Evolutionary conservation across 2,329 filamentous ascomycete genomes (phyloP), one percentile per base, ranked within the genome.

Genomic region (Dactylellina cionopaga): DNA sequence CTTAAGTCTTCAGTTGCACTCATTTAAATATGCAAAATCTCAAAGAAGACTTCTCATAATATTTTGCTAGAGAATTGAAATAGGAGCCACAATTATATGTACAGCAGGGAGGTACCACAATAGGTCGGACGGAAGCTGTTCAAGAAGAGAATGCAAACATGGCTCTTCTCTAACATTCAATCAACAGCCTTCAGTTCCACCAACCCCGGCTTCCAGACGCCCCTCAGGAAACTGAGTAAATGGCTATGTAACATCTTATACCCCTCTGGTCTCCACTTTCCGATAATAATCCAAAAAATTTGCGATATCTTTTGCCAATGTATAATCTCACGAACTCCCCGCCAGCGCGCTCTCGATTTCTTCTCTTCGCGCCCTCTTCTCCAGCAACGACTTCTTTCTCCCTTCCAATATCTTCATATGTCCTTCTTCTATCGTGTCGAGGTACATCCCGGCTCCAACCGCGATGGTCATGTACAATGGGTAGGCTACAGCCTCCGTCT

Each of bases 371-470:
- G 89, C 89, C 80, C 95, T 86, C 89, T 98, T 98, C 84, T 96
- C 93, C 68, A 98, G 83, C 76, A 99, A 85, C 63, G 85, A 82
- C 76, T 90, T 85, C 84, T 92, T 93, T 79, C 93, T 89, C 79
- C 94, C 90, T 76, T 85, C 84, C 70, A 99, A 84, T 74, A 92
- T 86, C 76, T 87, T 86, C 76, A 89, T 86, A 83, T 98, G 94
- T 80, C 88, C 86, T 79, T 91, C 84, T 81, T 97, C 92, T 64
- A 98, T 91, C 75, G 92, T 91, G 84, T 93, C 89, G 77, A 99
- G 84, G 92, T 94, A 99, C 85, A 97, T 97, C 77, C 95, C 95
- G 83, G 98, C 97, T 82, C 90, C 92, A 77, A 89, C 93, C 77
- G 93, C 93, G 75, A 92, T 87, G 77, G 87, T 87, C 69, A 89